These are phyloP conservation scores for Sechiopsis laciniata DNA, from an alignment of 306 rosid species.

Conservation along the genomic window DNA sequence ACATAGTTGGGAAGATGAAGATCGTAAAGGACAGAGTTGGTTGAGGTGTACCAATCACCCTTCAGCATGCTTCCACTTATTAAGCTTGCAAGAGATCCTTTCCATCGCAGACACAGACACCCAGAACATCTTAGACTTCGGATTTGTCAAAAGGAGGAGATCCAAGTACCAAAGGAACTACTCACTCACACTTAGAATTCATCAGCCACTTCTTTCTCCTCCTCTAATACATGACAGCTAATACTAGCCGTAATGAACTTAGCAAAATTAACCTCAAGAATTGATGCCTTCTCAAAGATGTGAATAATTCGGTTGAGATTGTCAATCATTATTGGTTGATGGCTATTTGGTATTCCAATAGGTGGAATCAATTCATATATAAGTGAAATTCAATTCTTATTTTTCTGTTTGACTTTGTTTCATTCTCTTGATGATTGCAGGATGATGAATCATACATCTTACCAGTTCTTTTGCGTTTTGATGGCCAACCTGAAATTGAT, in stretches of 20 bases:
- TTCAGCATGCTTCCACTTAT: slow-evolving; percentile 3
- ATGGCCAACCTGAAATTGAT: slow-evolving; percentile 90
- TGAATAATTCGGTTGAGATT: not conserved
- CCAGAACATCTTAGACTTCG: not conserved
- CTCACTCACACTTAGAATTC: not conserved
- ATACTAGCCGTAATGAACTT: not conserved
- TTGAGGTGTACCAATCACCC: not conserved
- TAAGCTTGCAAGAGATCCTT: not conserved
- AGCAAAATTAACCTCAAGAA: not conserved
- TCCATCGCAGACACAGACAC: not conserved
- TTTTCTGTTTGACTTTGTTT: slow-evolving; percentile 28
- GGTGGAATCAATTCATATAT: slow-evolving; percentile 2
- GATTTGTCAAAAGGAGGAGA: not conserved
- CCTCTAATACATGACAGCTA: not conserved
- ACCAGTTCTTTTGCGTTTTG: slow-evolving; percentile 88
- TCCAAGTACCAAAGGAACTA: not conserved
- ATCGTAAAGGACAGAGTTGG: not conserved
- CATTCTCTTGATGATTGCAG: slow-evolving; percentile 45
- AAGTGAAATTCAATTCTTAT: not conserved
- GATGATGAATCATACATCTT: slow-evolving; percentile 86
- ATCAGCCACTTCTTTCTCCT: not conserved
- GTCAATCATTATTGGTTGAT: not conserved
- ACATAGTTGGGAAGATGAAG: not conserved
- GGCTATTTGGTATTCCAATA: not conserved
- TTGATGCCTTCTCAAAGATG: not conserved